These are phyloP conservation scores for Stenocarpella maydis DNA, from an alignment of 2,329 filamentous ascomycete genomes.

Conservation along the genomic window DNA sequence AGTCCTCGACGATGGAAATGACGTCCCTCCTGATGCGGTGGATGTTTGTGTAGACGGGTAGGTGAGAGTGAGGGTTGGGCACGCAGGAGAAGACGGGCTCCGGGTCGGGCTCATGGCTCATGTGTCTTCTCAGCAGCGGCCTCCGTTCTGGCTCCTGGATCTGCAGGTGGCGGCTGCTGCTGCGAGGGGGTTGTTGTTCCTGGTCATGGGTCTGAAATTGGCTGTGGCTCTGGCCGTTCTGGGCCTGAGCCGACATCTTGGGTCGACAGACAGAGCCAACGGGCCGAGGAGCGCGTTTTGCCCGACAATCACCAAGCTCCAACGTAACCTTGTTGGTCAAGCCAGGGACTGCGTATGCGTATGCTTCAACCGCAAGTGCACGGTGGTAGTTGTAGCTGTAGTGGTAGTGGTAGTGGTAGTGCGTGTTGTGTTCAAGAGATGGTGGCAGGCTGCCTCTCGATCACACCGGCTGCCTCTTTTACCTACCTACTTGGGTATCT, in stretches of 20 bases:
- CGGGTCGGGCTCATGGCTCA: conserved; percentile 48
- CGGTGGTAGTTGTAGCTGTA: background rate
- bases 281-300: background rate
- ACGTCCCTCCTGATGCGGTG: conserved; percentile 74
- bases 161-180: conserved; percentile 29
- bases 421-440: background rate
- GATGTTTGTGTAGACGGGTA: conserved; percentile 81
- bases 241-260: conserved; percentile 2
- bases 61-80: conserved; percentile 65
- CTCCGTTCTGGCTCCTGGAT: conserved; percentile 42
- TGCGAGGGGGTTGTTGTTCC: conserved; percentile 4
- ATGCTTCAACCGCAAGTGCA: background rate
- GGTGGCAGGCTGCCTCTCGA: too few species aligned
- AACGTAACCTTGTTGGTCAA: conserved; percentile 1
- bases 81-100: conserved; percentile 61
- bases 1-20: conserved; percentile 68
- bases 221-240: conserved; percentile 1
- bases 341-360: background rate
- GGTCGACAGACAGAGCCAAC: background rate
- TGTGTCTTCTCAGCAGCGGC: conserved; percentile 49
- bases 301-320: too few species aligned
- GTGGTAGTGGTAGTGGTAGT: background rate
- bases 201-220: background rate
- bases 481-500: too few species aligned
- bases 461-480: background rate